phyloP scores from a whole-genome alignment of 495 filamentous ascomycete species.

The Rhypophila decipiens region DNA sequence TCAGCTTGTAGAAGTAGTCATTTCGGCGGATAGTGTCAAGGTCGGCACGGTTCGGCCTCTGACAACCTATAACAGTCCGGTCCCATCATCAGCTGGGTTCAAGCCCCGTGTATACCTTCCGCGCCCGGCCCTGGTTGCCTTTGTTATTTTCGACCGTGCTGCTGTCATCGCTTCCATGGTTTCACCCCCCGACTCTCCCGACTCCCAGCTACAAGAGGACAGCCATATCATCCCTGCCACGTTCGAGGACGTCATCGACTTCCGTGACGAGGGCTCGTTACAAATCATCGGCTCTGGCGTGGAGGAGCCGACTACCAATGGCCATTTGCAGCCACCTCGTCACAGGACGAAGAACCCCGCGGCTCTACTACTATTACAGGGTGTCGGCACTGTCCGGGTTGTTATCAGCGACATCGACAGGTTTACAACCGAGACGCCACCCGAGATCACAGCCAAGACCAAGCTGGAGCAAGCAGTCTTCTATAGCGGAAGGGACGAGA shows the following conservation, averaged over 20 bases:
- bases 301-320: conserved; percentile 43
- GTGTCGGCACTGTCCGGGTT: conserved; percentile 74
- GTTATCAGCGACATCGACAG: conserved; percentile 48
- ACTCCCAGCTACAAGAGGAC: conserved; percentile 62
- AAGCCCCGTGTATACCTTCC: conserved; percentile 73
- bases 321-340: conserved; percentile 32
- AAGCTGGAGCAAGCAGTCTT: conserved; percentile 94
- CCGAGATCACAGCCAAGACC: conserved; percentile 65
- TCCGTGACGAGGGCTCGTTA: conserved; percentile 58
- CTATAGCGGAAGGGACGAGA: conserved; percentile 72
- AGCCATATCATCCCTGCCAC: conserved; percentile 48
- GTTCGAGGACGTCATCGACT: conserved; percentile 80
- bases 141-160: conserved; percentile 69
- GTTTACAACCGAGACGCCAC: conserved; percentile 41
- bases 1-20: conserved; percentile 38
- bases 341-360: conserved; percentile 54
- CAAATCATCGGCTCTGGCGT: conserved; percentile 57
- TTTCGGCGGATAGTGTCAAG: conserved; percentile 25
- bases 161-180: conserved; percentile 68
- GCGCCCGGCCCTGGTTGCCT: conserved; percentile 69
- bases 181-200: conserved; percentile 53
- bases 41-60: conserved; percentile 56
- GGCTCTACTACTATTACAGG: conserved; percentile 67
- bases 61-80: conserved; percentile 51
- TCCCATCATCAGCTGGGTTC: conserved; percentile 28